Base-by-base conservation (phyloP, 2,329 filamentous ascomycete species). In the Pseudocercospora eumusae region DNA sequence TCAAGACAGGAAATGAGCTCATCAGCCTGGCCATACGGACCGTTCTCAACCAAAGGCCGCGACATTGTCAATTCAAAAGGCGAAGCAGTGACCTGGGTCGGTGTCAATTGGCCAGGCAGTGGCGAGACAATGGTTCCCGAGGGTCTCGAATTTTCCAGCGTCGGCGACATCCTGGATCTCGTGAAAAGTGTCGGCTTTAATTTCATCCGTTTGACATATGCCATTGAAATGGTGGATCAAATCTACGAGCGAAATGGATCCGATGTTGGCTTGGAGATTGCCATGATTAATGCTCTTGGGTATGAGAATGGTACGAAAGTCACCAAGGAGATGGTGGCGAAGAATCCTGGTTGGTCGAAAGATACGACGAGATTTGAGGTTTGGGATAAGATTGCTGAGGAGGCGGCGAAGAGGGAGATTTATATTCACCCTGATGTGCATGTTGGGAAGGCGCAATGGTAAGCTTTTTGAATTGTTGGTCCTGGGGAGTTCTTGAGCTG, bases 391-490 rank as follows among this genome's bases (percentile, higher is more conserved):
- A 67, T 70, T 57, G 66, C 68, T 23, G 59, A 64, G 8, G 64
- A 56, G 7, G 68, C 68, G 13, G 66, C 66, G 11, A 59, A 66
- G 64, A 64, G 86, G 66, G 69, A 83, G 15, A 81, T 87, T 57
- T 84, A 85, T 65, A 76, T 87, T 4, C 82, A 86, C 64, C 76
- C 87, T 0, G 84, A 87, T 71, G 87, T 87, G 69, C 85, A 87
- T 71, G 82, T 87, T 64, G 86, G 83, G 9, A 79, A 77, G 52
- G 85, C 79, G 1, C 77, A 77, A 59, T 88, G 85, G 85, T 53
- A 15, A 31, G 49, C n/a, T 42, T 25, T 25, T 23, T 20, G 9
- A 23, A 18, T 23, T 11, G 20, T 13, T 8, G 13, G 9, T 21
- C 21, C 7, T 25, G 18, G 15, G 44, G 9, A 13, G 5, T 33